A percentile compares a stretch with the other conserved stretches of the same genome.
These are phyloP conservation scores for Huntiella abstrusa DNA, from an alignment of 2,329 filamentous ascomycete species.

Conservation along the genomic window DNA sequence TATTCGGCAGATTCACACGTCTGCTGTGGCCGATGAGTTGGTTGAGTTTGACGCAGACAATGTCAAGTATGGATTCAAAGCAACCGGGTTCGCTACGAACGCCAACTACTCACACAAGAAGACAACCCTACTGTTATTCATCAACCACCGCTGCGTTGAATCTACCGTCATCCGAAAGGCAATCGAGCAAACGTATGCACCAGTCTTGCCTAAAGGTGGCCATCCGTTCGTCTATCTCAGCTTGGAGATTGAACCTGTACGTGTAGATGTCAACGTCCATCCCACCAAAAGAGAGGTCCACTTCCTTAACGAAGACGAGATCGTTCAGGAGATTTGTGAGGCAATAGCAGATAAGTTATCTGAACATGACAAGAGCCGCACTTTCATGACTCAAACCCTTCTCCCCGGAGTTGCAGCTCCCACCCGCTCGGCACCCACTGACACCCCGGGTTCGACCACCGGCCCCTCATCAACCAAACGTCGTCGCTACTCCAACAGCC, in stretches of 20 bases:
- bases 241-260: conserved; percentile 75
- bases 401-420: conserved; percentile 42
- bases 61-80: conserved; percentile 65
- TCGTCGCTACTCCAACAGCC: conserved; percentile 43
- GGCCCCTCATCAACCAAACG: conserved; percentile 20
- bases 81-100: conserved; percentile 67
- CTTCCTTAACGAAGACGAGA: conserved; percentile 94
- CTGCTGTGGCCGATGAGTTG: conserved; percentile 69
- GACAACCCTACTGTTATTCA: conserved; percentile 75
- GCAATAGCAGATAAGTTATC: conserved; percentile 61
- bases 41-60: conserved; percentile 57
- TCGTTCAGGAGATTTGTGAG: conserved; percentile 69
- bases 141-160: conserved; percentile 89
- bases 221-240: conserved; percentile 89
- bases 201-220: conserved; percentile 79
- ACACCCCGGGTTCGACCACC: conserved; percentile 14
- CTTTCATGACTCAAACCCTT: conserved; percentile 83
- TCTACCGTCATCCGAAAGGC: conserved; percentile 76
- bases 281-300: conserved; percentile 95
- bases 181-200: conserved; percentile 72
- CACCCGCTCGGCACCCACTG: conserved; percentile 16
- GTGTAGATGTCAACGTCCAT: conserved; percentile 94
- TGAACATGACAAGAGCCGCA: conserved; percentile 79
- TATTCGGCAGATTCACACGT: conserved; percentile 79
- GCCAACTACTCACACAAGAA: conserved; percentile 90